These are phyloP conservation scores for Seiridium unicorne DNA, from an alignment of 2,329 filamentous ascomycete genomes.

Conservation along the genomic window DNA sequence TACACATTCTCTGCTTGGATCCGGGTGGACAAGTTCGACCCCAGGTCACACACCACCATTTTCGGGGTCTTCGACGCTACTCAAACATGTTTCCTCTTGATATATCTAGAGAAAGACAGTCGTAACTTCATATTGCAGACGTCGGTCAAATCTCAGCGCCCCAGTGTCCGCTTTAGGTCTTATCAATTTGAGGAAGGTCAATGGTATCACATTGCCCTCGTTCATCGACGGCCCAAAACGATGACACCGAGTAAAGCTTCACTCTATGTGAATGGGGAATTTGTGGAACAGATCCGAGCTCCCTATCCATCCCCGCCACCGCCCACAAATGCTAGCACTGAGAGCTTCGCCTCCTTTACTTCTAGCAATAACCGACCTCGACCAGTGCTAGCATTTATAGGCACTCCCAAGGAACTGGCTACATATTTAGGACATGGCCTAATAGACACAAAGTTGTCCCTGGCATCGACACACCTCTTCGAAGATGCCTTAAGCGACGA, in stretches of 20 bases:
- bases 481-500: slow-evolving; percentile 88
- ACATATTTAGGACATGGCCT: slow-evolving; percentile 70
- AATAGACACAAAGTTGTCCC: slow-evolving; percentile 78
- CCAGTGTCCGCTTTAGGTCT: slow-evolving; percentile 91
- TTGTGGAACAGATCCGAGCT: slow-evolving; percentile 87
- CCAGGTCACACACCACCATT: slow-evolving; percentile 83
- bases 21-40: slow-evolving; percentile 82
- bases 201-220: slow-evolving; percentile 94
- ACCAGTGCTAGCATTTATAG: slow-evolving; percentile 87
- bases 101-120: slow-evolving; percentile 91
- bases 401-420: slow-evolving; percentile 86
- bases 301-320: slow-evolving; percentile 80
- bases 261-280: slow-evolving; percentile 90
- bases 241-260: slow-evolving; percentile 77
- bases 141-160: slow-evolving; percentile 79
- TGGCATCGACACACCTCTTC: slow-evolving; percentile 87
- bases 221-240: slow-evolving; percentile 77
- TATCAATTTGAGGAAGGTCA: slow-evolving; percentile 69
- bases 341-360: slow-evolving; percentile 69
- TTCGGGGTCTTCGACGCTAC: slow-evolving; percentile 92
- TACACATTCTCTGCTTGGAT: slow-evolving; percentile 93
- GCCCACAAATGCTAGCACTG: slow-evolving; percentile 57
- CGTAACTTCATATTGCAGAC: slow-evolving; percentile 95
- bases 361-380: slow-evolving; percentile 56
- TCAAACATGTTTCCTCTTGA: slow-evolving; percentile 90